A percentile compares a stretch with the other conserved stretches of the same genome.
These are phyloP conservation scores for Acidiella bohemica DNA, from an alignment of 495 filamentous ascomycete genomes.

Conservation along the genomic window DNA sequence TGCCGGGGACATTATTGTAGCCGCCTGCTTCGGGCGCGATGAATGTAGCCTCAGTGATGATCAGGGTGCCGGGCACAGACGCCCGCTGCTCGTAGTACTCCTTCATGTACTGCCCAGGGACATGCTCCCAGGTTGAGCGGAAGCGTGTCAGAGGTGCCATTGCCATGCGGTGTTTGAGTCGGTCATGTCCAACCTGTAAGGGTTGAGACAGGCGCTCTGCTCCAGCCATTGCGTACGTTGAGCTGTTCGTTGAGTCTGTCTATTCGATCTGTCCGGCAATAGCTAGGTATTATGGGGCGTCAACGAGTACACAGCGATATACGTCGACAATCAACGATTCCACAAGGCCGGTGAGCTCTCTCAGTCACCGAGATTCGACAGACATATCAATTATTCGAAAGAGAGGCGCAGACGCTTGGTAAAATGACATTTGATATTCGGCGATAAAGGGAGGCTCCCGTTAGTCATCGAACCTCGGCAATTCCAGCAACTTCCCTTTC, in stretches of 20 bases:
- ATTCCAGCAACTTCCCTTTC: too few relatives aligned
- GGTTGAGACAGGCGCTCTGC: conserved; percentile 7
- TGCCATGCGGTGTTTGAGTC: conserved; percentile 17
- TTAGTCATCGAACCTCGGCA: too few relatives aligned
- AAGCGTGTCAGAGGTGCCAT: conserved; percentile 20
- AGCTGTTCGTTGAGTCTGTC: too few relatives aligned
- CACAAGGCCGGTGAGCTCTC: too few relatives aligned
- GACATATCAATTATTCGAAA: too few relatives aligned
- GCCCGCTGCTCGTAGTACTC: conserved; percentile 52
- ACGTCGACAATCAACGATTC: too few relatives aligned
- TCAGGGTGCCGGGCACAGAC: conserved; percentile 44
- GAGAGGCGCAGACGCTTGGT: too few relatives aligned
- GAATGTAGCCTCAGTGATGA: conserved; percentile 52
- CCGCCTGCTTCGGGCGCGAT: conserved; percentile 43
- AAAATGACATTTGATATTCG: too few relatives aligned
- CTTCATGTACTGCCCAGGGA: conserved; percentile 29
- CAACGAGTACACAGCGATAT: too few relatives aligned
- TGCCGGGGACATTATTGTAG: conserved; percentile 46
- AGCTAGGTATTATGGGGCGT: neutral
- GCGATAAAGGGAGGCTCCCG: too few relatives aligned
- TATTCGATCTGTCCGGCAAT: neutral
- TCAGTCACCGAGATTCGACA: too few relatives aligned
- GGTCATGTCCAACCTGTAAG: conserved; percentile 11
- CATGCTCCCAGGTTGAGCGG: conserved; percentile 21
- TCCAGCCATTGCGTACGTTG: neutral